Conservation (phyloP, 2,329 filamentous ascomycete species). For the Venturia oleaginea region DNA sequence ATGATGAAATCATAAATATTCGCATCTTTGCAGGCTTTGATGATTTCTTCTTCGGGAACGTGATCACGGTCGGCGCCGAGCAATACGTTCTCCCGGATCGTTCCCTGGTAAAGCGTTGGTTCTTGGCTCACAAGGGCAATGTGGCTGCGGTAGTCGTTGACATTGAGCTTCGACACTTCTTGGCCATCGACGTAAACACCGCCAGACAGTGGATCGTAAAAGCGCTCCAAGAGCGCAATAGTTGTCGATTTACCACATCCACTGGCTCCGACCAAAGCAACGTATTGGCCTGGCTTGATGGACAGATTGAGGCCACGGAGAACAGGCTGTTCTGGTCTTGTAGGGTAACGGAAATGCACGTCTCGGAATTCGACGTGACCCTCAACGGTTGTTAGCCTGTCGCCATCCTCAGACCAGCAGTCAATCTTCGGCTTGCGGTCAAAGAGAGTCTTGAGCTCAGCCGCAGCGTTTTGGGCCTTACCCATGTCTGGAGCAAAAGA, state of each 20-base stretch:
- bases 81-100: slow-evolving; percentile 81
- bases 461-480: slow-evolving; percentile 78
- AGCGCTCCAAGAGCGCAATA: slow-evolving; percentile 83
- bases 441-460: slow-evolving; percentile 72
- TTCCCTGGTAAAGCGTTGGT: slow-evolving; percentile 88
- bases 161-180: slow-evolving; percentile 70
- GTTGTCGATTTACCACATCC: slow-evolving; percentile 94
- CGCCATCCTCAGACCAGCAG: slow-evolving; percentile 65
- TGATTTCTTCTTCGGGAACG: slow-evolving; percentile 62
- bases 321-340: slow-evolving; percentile 82
- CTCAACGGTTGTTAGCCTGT: slow-evolving; percentile 52
- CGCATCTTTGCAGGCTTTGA: slow-evolving; percentile 75
- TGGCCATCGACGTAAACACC: slow-evolving; percentile 73
- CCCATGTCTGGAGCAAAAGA: slow-evolving; percentile 88
- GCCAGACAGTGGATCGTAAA: slow-evolving; percentile 82
- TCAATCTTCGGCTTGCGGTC: slow-evolving; percentile 77
- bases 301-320: slow-evolving; percentile 71
- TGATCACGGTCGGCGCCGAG: slow-evolving; percentile 58
- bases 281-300: slow-evolving; percentile 69
- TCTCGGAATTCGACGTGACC: slow-evolving; percentile 82
- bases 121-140: slow-evolving; percentile 90
- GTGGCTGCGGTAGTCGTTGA: slow-evolving; percentile 76
- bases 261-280: slow-evolving; percentile 86
- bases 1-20: slow-evolving; percentile 91
- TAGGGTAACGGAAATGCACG: slow-evolving; percentile 91